Conservation (phyloP, 2,329 filamentous ascomycete genomes). For the Paracoccidioides brasiliensis region DNA sequence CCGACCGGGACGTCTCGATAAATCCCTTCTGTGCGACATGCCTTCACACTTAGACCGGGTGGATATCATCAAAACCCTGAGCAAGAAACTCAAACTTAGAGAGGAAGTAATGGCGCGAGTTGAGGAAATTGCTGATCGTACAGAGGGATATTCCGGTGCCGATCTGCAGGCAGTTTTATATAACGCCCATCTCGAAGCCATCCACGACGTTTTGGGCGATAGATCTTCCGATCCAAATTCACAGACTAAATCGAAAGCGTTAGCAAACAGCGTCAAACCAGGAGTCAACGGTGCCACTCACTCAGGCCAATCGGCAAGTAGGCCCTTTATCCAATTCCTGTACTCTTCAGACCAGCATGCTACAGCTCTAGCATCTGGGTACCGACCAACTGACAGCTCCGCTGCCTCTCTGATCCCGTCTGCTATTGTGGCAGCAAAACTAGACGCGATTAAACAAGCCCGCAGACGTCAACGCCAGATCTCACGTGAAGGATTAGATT, state of each 20-base stretch:
- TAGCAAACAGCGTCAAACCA: constrained; percentile 13
- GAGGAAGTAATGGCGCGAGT: constrained; percentile 52
- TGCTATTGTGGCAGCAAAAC: constrained; percentile 65
- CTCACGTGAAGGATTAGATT: constrained; percentile 23
- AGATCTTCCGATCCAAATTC: constrained; percentile 26
- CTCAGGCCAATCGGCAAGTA: constrained; percentile 21
- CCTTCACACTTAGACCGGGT: constrained; percentile 66
- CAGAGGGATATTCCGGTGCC: constrained; percentile 84
- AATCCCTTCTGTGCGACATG: constrained; percentile 83
- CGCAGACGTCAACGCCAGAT: constrained; percentile 49
- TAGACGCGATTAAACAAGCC: constrained; percentile 63
- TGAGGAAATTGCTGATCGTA: constrained; percentile 61
- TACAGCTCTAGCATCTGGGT: constrained; percentile 32
- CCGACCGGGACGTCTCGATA: constrained; percentile 83
- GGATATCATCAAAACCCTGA: constrained; percentile 79
- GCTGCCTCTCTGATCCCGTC: constrained; percentile 56
- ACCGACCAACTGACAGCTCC: constrained; percentile 24
- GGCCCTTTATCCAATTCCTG: constrained; percentile 64
- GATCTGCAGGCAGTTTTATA: constrained; percentile 91
- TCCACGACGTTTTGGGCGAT: constrained; percentile 76
- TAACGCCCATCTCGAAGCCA: constrained; percentile 92
- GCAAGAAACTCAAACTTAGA: constrained; percentile 62
- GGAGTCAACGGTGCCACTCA: constrained; percentile 16
- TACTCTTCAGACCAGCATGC: constrained; percentile 50
- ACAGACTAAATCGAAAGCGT: constrained; percentile 22